Evolutionary conservation across 2,329 filamentous ascomycete species (phyloP), one percentile per base, ranked within the genome.

Genomic region (Ophiostoma pallidulum): DNA sequence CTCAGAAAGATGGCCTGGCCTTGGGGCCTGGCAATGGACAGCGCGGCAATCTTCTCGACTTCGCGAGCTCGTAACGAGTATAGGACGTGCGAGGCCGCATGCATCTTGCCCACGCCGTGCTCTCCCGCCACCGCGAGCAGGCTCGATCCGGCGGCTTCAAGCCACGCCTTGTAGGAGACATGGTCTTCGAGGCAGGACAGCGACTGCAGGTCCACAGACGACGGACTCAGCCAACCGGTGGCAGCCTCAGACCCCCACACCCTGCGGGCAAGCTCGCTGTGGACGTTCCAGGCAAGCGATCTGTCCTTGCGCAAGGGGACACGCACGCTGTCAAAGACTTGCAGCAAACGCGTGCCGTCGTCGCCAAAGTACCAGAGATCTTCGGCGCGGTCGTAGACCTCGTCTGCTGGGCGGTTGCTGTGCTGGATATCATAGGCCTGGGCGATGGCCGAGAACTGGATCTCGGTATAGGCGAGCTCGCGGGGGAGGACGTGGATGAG

Each of bases 331-430:
- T 37, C 32, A 9, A 32, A 24, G 13, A 46, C 24, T 4, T 31
- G 6, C 4, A 28, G 13, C 35, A 46, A 13, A n/a, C 24, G 16
- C 18, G 44, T 4, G 13, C 22, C 28, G 26, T 40, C 46, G 8
- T 48, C 19, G 4, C 18, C 32, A 35, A 48, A 48, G 35, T 39
- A n/a, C 40, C 40, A 43, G 24, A 39, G 46, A 32, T 48, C 40
- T 8, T 44, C 24, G n/a, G 18, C 4, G 10, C 13, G 14, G 14
- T 28, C 19, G 12, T 41, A 47, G 28, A 32, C 20, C 7, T 20
- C 13, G 6, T 47, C 36, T 37, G 28, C 38, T 4, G 38, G 38
- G 4, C 24, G 20, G 38, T 40, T 40, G 28, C 16, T 2, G 3
- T 4, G 6, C 29, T 37, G 24, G 45, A 42, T 38, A 8, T 42